phyloP scores from a whole-genome alignment of 108 stramenopile genomes.

The Licmophora abbreviata region DNA sequence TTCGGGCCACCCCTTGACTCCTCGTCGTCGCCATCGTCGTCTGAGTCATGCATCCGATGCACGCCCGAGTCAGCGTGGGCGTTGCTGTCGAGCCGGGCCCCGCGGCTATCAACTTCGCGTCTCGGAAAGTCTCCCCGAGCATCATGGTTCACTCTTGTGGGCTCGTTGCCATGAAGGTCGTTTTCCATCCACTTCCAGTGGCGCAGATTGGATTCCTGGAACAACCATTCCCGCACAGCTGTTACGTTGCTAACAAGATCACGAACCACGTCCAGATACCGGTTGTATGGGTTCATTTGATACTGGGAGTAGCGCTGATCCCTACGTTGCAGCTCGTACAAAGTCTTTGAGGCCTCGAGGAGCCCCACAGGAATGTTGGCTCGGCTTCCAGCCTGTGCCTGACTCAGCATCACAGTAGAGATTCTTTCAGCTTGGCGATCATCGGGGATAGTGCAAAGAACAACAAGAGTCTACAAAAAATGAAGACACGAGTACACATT shows the following conservation, averaged over 20 bases:
- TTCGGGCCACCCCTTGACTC: conserved; percentile 12
- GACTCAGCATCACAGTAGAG: conserved; percentile 40
- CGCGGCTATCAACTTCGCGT: conserved; percentile 2
- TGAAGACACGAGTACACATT: conserved; percentile 3
- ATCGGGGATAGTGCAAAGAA: conserved; percentile 56
- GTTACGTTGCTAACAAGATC: conserved; percentile 40
- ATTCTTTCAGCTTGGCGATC: conserved; percentile 53
- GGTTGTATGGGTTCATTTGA: conserved; percentile 38
- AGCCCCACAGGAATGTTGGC: conserved; percentile 39
- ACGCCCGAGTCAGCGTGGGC: conserved; percentile 56
- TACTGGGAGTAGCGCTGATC: conserved; percentile 13
- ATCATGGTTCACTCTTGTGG: not conserved
- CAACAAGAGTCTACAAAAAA: conserved; percentile 29
- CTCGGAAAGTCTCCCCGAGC: not conserved
- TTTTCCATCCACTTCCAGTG: conserved; percentile 64
- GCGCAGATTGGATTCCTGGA: conserved; percentile 39
- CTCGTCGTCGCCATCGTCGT: conserved; percentile 62
- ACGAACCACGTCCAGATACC: conserved; percentile 49
- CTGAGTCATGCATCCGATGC: conserved; percentile 52
- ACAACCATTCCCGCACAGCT: conserved; percentile 65
- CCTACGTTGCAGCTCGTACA: too few species aligned
- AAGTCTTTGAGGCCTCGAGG: conserved; percentile 27
- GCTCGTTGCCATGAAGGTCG: conserved; percentile 21
- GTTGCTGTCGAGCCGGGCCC: conserved; percentile 17
- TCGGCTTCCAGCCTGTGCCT: conserved; percentile 6